Conservation (phyloP, 1,284 basidiomycete genomes). For the Meira miltonrushii region DNA sequence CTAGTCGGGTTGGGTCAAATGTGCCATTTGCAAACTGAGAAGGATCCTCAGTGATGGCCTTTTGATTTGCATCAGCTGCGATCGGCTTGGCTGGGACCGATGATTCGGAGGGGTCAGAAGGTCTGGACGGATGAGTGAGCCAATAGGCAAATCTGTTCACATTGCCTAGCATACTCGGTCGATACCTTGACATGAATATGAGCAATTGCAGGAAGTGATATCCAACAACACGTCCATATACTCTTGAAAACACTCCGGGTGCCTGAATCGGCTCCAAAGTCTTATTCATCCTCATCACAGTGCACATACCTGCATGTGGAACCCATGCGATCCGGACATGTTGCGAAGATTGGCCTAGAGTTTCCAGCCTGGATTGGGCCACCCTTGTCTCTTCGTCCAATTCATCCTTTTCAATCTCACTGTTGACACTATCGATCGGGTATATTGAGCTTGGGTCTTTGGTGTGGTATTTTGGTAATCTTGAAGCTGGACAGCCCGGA, state of each 20-base stretch:
- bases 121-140: slow-evolving; percentile 19
- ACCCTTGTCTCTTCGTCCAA: slow-evolving; percentile 47
- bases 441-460: slow-evolving; percentile 20
- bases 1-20: not conserved
- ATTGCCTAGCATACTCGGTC: slow-evolving; percentile 12
- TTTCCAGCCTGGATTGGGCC: slow-evolving; percentile 58
- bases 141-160: slow-evolving; percentile 17
- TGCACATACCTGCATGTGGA: slow-evolving; percentile 70
- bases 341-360: slow-evolving; percentile 59
- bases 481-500: slow-evolving; percentile 17
- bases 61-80: not conserved
- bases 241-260: not conserved
- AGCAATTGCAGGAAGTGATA: slow-evolving; percentile 25
- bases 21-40: not conserved
- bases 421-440: slow-evolving; percentile 18
- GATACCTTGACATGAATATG: slow-evolving; percentile 24
- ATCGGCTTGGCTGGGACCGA: not conserved
- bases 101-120: not conserved
- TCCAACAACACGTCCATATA: slow-evolving; percentile 17
- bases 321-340: slow-evolving; percentile 96
- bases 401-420: slow-evolving; percentile 18
- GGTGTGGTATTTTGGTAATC: slow-evolving; percentile 18
- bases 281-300: slow-evolving; percentile 70
- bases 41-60: not conserved
- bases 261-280: slow-evolving; percentile 61